Conservation (phyloP, 2,329 filamentous ascomycete genomes). For the Tolypocladium sp. region DNA sequence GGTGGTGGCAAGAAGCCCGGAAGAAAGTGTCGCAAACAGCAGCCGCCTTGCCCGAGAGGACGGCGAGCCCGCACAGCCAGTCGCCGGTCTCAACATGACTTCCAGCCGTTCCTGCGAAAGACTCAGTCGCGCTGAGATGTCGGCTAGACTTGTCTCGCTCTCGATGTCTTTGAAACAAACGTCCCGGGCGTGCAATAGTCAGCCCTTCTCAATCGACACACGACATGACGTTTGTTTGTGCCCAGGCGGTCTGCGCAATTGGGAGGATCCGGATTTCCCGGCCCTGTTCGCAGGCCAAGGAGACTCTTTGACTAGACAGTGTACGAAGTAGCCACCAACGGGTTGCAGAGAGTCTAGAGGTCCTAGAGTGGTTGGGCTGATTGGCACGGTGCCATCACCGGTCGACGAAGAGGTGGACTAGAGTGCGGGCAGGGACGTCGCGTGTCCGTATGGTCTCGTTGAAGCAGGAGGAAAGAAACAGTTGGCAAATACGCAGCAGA, state of each 20-base stretch:
- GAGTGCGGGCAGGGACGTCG: neutral
- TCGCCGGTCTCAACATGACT: neutral
- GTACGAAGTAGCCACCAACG: neutral
- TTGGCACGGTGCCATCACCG: neutral
- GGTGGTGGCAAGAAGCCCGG: neutral
- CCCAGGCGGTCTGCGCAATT: neutral
- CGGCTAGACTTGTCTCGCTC: no score
- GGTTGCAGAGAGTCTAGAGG: neutral
- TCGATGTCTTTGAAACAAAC: no score
- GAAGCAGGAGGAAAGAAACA: neutral
- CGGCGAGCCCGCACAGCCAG: neutral
- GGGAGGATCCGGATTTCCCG: no score
- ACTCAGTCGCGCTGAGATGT: no score
- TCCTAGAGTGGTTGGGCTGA: neutral
- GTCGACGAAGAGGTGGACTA: neutral
- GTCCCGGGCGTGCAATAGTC: neutral
- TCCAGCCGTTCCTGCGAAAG: neutral
- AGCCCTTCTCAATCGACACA: neutral
- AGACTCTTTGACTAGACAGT: neutral
- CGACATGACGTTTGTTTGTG: neutral
- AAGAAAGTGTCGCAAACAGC: neutral
- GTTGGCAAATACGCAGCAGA: neutral
- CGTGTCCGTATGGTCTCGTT: neutral
- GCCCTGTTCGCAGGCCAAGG: neutral
- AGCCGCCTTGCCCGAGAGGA: neutral